phyloP scores from a whole-genome alignment of 192 early-diverging fungal genomes.

The Dimargaris cristalligena region DNA sequence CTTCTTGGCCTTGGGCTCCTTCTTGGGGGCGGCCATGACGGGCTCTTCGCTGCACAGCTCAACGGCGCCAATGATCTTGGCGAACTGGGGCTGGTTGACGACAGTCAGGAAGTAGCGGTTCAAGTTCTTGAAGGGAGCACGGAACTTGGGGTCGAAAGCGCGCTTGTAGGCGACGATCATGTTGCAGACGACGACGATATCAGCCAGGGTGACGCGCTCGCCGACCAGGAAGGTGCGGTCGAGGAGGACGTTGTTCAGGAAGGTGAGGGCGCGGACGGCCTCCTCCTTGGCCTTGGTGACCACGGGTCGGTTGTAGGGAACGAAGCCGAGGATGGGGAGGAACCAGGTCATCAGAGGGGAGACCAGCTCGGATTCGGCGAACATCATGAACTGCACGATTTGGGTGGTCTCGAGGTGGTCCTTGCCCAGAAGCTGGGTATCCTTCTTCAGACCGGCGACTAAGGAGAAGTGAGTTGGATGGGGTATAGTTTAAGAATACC shows the following conservation, averaged over 20 bases:
- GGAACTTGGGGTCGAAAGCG: conserved; percentile 60
- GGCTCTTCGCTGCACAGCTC: conserved; percentile 40
- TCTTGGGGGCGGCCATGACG: conserved; percentile 33
- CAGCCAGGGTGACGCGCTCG: conserved; percentile 82
- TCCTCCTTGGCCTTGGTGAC: conserved; percentile 57
- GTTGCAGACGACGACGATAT: conserved; percentile 47
- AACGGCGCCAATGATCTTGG: conserved; percentile 59
- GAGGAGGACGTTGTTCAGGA: conserved; percentile 62
- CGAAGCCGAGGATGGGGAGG: conserved; percentile 26
- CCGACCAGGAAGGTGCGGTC: conserved; percentile 87
- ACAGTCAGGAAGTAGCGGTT: conserved; percentile 86
- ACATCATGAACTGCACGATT: conserved; percentile 46
- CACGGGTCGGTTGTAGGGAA: conserved; percentile 33
- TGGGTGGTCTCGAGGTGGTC: conserved; percentile 37
- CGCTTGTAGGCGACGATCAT: conserved; percentile 28
- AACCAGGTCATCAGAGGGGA: conserved; percentile 26
- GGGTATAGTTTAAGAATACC: background rate
- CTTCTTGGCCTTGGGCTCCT: conserved; percentile 36
- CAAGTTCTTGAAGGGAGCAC: conserved; percentile 70
- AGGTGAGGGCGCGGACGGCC: conserved; percentile 38
- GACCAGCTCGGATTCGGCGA: conserved; percentile 35
- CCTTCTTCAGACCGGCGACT: conserved; percentile 30
- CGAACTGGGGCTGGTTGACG: conserved; percentile 69
- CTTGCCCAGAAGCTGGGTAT: conserved; percentile 37
- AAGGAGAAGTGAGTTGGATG: background rate